Evolutionary conservation across 371 early-diverging fungal species (phyloP), one percentile per base, ranked within the genome.

Genomic region (Mucor mucedo): DNA sequence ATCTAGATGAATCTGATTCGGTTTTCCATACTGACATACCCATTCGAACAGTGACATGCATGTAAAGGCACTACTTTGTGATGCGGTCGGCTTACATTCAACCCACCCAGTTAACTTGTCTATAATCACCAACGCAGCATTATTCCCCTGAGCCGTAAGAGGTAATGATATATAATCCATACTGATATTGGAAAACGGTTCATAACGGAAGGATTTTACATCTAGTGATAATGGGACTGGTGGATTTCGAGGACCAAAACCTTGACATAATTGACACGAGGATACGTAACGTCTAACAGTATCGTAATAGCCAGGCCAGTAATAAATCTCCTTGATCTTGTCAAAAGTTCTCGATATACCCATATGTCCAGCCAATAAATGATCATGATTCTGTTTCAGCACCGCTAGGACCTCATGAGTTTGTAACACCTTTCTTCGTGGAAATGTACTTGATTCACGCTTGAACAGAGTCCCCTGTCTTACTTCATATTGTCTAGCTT

Each of bases 31-130:
- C n/a, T n/a, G n/a, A n/a, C n/a, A n/a, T n/a, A n/a, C n/a, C n/a
- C n/a, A n/a, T n/a, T n/a, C n/a, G n/a, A n/a, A n/a, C n/a, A n/a
- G n/a, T n/a, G n/a, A n/a, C n/a, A n/a, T n/a, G n/a, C n/a, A n/a
- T n/a, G n/a, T n/a, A n/a, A n/a, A n/a, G n/a, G n/a, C n/a, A n/a
- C n/a, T n/a, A n/a, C n/a, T n/a, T n/a, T n/a, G n/a, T n/a, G n/a
- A n/a, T n/a, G n/a, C n/a, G n/a, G n/a, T 57, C 45, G 38, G 39
- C 39, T 39, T 39, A 39, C 39, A 39, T 39, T 39, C 39, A 48
- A 60, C 32, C 9, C 48, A 60, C 30, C 30, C 54, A 6, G 61
- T 53, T 41, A 61, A n/a, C 14, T 44, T 29, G 45, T 61, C 33
- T 5, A 54, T 21, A 10, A 54, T 54, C 3, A 54, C 54, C 16